Evolutionary conservation across 306 rosid genomes (phyloP).

Genomic region (Leucaena leucocephala): DNA sequence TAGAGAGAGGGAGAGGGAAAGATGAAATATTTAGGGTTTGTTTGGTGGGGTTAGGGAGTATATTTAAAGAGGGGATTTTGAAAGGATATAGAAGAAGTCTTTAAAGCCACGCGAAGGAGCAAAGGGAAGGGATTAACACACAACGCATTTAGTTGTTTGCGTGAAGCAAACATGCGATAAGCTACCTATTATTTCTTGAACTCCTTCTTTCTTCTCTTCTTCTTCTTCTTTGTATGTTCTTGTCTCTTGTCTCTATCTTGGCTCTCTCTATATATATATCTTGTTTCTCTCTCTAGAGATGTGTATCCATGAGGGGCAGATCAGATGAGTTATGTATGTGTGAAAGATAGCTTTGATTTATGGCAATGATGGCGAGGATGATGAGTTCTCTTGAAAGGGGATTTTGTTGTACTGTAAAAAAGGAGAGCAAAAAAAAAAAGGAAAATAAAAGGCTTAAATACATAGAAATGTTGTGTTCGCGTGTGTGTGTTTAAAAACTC

Average conservation of each 20-base stretch:
- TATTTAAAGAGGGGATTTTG: constrained; percentile 39
- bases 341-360: constrained; percentile 30
- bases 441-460: no score
- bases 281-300: background rate
- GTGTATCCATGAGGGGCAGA: constrained; percentile 17
- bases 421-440: background rate
- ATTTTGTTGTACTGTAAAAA: constrained; percentile 34
- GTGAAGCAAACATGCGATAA: constrained; percentile 93
- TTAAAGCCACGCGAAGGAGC: constrained; percentile 91
- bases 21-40: constrained; percentile 49
- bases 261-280: no score
- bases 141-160: constrained; percentile 78
- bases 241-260: background rate
- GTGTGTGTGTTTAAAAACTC: no score
- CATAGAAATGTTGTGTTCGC: no score
- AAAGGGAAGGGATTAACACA: constrained; percentile 54
- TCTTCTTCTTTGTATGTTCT: no score
- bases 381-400: constrained; percentile 43
- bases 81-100: constrained; percentile 53
- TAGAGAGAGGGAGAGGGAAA: background rate
- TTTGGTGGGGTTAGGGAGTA: constrained; percentile 48
- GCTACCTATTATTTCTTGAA: background rate
- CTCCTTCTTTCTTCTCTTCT: constrained; percentile 9
- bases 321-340: constrained; percentile 24
- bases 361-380: constrained; percentile 11